Evolutionary conservation across 2,329 filamentous ascomycete genomes (phyloP), one percentile per base, ranked within the genome.

Genomic region (Fusarium mangiferae): DNA sequence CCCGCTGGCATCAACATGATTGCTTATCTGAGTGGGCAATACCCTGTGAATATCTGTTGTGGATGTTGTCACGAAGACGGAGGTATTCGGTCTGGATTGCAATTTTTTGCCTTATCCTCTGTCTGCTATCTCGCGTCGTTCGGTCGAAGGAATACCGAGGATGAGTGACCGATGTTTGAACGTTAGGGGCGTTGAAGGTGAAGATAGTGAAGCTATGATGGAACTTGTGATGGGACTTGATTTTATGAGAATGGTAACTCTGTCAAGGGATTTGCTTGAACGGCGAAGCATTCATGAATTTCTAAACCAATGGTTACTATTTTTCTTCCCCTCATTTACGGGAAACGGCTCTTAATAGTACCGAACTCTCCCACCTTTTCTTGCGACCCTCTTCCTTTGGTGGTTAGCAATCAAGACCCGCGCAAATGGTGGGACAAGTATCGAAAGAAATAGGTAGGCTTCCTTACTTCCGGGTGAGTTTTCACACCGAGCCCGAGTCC

Each of bases 1-100:
- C 81, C 79, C 28, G 85, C 85, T 24, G 83, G 78, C 49, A 83
- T 79, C 52, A 85, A 80, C 86, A 88, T 88, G 66, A 38, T 44
- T 54, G 49, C 30, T 45, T 51, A 39, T 68, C 48, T 36, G n/a
- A 44, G 49, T 55, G 59, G 26, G 44, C 28, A 49, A 35, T 54
- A 11, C 12, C 18, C 36, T 59, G 33, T 55, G 18, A 38, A 24
- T 45, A 26, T 42, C 42, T 51, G 20, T 62, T 58, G 30, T 26
- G 28, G 46, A 38, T 48, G 22, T 30, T 33, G 14, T 38, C 33
- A 24, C 26, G 42, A 45, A 26, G 22, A 22, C 30, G 18, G 35
- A 20, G 18, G n/a, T n/a, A 17, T 17, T 39, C 41, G 36, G 33
- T 22, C 48, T 38, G 28, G 10, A 36, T 44, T 49, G 35, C 28